Evolutionary conservation across 305 asterid genomes (phyloP), one percentile per base, ranked within the genome.

Genomic region (Fraxinus albicans): DNA sequence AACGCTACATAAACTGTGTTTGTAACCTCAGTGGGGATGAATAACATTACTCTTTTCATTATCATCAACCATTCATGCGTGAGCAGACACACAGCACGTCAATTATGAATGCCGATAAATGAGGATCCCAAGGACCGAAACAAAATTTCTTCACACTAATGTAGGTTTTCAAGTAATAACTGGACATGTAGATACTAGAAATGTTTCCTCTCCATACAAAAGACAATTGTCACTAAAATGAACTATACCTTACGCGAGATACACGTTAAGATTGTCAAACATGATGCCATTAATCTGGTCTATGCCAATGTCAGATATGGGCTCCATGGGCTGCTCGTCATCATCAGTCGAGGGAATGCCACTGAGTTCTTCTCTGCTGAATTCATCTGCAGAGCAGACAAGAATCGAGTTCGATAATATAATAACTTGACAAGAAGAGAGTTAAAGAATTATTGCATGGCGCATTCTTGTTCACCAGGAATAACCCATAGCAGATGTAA

Each of bases 311-410:
- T 96, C 97, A 21, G 93, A 88, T 73, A 93, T 89, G 38, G 98
- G 98, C 87, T 93, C 95, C 74, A 96, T 96, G 79, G 97, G 97
- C 83, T 84, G 97, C 84, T 94, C 96, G 33, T 92, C 92, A 8
- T 10, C 17, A 17, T 90, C 92, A 13, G 65, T 55, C 70, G 90
- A 81, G 60, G 87, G 84, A 33, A 60, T 73, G 29, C 58, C 77
- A 79, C 72, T 77, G 74, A 80, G 65, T 7, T 94, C 91, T 74
- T 92, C 97, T 86, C 95, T 91, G 70, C 93, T 91, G 89, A 89
- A 93, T 81, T 91, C 98, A 89, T 94, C 98, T 94, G 90, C 92
- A 90, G 25, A 78, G 80, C 17, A 78, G 81, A 82, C 67, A 44
- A 81, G 12, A 80, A 73, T 53, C 0, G 34, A 25, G 34, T 65